Base-by-base conservation (phyloP, 1,284 basidiomycete genomes). In the Vanrija humicola region DNA sequence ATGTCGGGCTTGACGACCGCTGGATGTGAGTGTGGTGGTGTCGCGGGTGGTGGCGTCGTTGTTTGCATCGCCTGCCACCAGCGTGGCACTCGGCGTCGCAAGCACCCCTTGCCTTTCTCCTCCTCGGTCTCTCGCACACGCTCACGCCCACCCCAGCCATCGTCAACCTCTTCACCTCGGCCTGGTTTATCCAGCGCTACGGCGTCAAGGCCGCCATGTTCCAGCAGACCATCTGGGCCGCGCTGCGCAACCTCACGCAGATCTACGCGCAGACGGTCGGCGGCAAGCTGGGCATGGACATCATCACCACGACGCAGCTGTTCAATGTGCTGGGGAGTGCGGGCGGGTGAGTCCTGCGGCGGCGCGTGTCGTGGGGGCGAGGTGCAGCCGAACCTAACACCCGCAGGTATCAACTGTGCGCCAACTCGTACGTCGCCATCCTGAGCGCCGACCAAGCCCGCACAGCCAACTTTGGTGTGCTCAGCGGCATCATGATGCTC, bases 281-380 rank as follows among this genome's bases (percentile, higher is more conserved):
- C 9, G 67, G 66, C 0, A 39, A 10, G 3, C 18, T 46, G 2
- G 74, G 72, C 2, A 69, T 75, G 29, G 43, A 46, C 16, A 68
- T 76, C 49, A 69, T 75, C 38, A 67, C 69, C 34, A 45, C 51
- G 9, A 72, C 74, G 1, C 76, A 78, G 55, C 39, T 69, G 28
- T 66, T 78, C 63, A 76, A 75, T 28, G 64, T 73, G 3, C 45
- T 75, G 1, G 76, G 75, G 3, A 66, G 64, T 0, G 72, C 63
- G 2, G 73, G 70, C 7, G 75, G 74, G 1, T 34, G 34, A 34
- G 34, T 34, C 12, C n/a, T n/a, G n/a, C n/a, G n/a, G n/a, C n/a
- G n/a, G n/a, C n/a, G n/a, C n/a, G n/a, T n/a, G n/a, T n/a, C n/a
- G n/a, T n/a, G n/a, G n/a, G n/a, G n/a, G n/a, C n/a, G n/a, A n/a